phyloP scores from a whole-genome alignment of 163 green algal genomes.

The Scenedesmus sp. region DNA sequence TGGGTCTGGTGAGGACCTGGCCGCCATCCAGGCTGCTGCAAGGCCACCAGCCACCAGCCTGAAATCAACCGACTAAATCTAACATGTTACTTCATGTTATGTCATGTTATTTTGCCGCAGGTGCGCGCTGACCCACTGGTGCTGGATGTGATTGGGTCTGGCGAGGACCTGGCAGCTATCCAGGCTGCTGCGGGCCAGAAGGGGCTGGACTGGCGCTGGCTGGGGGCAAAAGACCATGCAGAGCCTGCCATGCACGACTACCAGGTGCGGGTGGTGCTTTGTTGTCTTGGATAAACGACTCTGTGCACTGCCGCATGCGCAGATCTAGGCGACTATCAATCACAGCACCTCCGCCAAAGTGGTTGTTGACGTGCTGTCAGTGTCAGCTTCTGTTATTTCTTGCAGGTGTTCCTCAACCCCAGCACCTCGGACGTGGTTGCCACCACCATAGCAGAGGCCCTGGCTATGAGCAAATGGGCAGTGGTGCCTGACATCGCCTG shows the following conservation, averaged over 20 bases:
- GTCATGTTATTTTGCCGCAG: neutral
- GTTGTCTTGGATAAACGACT: too few relatives aligned
- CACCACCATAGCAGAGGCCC: conserved; percentile 93
- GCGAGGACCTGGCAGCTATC: conserved; percentile 78
- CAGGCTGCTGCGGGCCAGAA: conserved; percentile 51
- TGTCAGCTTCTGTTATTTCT: too few relatives aligned
- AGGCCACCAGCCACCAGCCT: too few relatives aligned
- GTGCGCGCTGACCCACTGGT: conserved; percentile 11
- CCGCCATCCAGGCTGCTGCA: conserved; percentile 59
- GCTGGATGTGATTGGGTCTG: conserved; percentile 88
- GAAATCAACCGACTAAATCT: too few relatives aligned
- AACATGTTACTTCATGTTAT: too few relatives aligned
- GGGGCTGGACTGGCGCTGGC: conserved; percentile 80
- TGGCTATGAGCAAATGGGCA: conserved; percentile 94
- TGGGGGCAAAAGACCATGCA: conserved; percentile 84
- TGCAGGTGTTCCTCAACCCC: conserved; percentile 94
- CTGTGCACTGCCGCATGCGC: too few relatives aligned
- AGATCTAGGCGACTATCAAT: too few relatives aligned
- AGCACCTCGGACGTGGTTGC: conserved; percentile 88
- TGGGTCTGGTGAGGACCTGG: conserved; percentile 84
- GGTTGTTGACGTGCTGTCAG: too few relatives aligned
- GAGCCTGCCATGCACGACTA: conserved; percentile 85
- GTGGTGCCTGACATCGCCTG: conserved; percentile 86
- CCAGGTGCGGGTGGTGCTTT: conserved; percentile 58
- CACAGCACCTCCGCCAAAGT: too few relatives aligned